Evolutionary conservation across 345 rosid genomes (phyloP).

Genomic region (Murraya koenigii): DNA sequence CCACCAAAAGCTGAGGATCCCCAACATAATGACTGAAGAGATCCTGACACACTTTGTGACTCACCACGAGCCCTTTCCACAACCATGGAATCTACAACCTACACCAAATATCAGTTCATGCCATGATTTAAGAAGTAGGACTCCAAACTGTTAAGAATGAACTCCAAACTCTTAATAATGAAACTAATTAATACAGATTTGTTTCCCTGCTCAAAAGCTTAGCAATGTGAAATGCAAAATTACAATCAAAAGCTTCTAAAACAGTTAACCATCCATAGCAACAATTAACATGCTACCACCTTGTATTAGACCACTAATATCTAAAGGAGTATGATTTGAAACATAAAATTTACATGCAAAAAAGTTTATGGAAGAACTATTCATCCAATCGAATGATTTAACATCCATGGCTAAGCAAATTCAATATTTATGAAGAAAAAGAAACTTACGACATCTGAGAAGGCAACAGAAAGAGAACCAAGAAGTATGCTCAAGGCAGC

Average conservation of each 20-base stretch:
- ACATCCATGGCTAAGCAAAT: background rate
- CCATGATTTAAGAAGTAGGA: conserved; percentile 12
- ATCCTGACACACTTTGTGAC: conserved; percentile 88
- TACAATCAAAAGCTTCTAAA: background rate
- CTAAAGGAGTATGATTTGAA: background rate
- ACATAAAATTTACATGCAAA: background rate
- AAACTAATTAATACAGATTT: background rate
- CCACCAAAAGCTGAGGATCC: conserved; percentile 99
- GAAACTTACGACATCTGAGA: conserved; percentile 85
- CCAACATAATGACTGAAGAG: conserved; percentile 95
- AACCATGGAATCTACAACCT: conserved; percentile 99
- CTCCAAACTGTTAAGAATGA: background rate
- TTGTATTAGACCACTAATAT: background rate
- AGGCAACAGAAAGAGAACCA: conserved; percentile 94
- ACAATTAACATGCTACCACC: background rate
- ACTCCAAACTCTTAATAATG: background rate
- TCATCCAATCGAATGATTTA: background rate
- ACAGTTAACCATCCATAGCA: background rate
- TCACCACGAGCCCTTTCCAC: conserved; percentile 99
- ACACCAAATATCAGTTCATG: conserved; percentile 20
- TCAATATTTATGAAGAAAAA: background rate
- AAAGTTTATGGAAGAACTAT: background rate
- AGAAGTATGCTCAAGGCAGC: conserved; percentile 87
- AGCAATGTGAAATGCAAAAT: background rate
- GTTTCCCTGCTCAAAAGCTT: background rate